Evolutionary conservation across 2,329 filamentous ascomycete species (phyloP).

Genomic region (Colletotrichum acutatum): DNA sequence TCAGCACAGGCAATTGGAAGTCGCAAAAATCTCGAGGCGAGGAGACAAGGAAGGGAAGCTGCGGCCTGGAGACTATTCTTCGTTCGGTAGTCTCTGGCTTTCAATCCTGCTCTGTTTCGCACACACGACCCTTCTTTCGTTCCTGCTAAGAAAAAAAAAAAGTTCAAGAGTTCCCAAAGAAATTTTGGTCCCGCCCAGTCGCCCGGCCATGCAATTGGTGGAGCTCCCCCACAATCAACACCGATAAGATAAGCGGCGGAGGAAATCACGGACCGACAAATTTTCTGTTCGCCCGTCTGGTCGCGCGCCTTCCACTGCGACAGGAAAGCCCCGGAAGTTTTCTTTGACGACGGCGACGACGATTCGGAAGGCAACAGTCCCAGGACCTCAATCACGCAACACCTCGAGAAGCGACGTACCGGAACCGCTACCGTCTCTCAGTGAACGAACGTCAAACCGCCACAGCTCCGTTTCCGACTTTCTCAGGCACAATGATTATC

Average conservation of each 20-base stretch:
- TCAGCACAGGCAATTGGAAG: no score
- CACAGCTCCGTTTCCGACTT: background rate
- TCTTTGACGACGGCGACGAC: slow-evolving; percentile 22
- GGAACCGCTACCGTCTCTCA: background rate
- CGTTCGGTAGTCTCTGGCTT: slow-evolving; percentile 20
- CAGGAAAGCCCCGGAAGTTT: slow-evolving; percentile 5
- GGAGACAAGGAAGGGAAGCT: background rate
- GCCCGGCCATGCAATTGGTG: slow-evolving; percentile 33
- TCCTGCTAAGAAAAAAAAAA: slow-evolving; percentile 33
- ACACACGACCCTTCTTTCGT: slow-evolving; percentile 24
- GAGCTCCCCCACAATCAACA: slow-evolving; percentile 10
- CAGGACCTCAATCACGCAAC: background rate
- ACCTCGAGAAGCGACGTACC: background rate
- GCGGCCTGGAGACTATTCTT: slow-evolving; percentile 20
- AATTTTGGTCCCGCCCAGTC: slow-evolving; percentile 36
- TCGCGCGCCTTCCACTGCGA: background rate
- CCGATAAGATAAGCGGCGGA: slow-evolving; percentile 37
- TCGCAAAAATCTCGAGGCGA: background rate
- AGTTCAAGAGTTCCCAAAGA: slow-evolving; percentile 35
- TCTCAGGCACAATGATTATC: slow-evolving; percentile 84
- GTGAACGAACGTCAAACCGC: background rate
- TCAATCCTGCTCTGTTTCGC: slow-evolving; percentile 23
- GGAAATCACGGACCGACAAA: slow-evolving; percentile 29
- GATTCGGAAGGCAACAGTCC: background rate
- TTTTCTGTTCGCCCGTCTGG: slow-evolving; percentile 22